Evolutionary conservation across 2,329 filamentous ascomycete genomes (phyloP).

Genomic region (Trichophyton rubrum): DNA sequence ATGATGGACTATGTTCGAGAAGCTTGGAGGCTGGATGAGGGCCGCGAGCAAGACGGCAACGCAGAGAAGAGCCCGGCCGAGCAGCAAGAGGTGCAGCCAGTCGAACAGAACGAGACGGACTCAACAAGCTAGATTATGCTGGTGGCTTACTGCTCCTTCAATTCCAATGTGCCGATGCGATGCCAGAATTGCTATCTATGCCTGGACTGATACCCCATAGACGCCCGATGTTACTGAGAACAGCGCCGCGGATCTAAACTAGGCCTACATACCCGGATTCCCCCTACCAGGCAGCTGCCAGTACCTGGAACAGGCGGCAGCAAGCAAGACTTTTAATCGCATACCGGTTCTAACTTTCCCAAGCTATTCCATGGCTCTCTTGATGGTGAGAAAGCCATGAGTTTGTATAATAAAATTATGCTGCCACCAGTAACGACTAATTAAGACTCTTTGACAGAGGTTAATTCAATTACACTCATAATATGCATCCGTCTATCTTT

Average conservation of each 20-base stretch:
- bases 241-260: too few species aligned
- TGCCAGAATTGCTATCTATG: not conserved
- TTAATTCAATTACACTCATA: not conserved
- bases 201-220: not conserved
- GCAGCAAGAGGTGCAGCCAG: conserved; percentile 8
- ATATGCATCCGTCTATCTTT: too few species aligned
- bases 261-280: too few species aligned
- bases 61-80: conserved; percentile 16
- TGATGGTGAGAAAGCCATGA: not conserved
- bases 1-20: conserved; percentile 34
- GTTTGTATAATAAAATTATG: not conserved
- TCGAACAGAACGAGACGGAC: conserved; percentile 11
- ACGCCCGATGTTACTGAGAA: too few species aligned
- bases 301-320: too few species aligned
- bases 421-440: not conserved
- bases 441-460: not conserved
- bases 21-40: conserved; percentile 24
- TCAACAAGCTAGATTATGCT: not conserved
- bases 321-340: too few species aligned
- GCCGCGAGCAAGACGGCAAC: conserved; percentile 11
- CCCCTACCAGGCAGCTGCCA: too few species aligned
- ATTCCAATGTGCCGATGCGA: too few species aligned
- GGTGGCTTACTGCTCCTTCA: not conserved
- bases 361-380: too few species aligned
- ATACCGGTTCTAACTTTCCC: too few species aligned